phyloP scores from a whole-genome alignment of 257 asterid species.

The Rhazya stricta region DNA sequence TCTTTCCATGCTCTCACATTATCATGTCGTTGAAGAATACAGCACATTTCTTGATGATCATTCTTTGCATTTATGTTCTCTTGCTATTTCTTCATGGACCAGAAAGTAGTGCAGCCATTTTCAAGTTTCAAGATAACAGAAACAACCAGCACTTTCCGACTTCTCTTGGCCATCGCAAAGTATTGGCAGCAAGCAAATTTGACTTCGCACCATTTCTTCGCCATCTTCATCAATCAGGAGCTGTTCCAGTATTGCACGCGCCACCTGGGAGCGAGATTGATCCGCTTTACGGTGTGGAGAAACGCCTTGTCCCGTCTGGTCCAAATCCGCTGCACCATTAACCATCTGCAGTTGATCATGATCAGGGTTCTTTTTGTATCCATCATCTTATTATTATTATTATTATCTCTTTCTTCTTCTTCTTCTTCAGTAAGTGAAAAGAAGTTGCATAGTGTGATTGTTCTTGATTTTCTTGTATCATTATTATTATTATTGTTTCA shows the following conservation, averaged over 20 bases:
- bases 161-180: slow-evolving; percentile 31
- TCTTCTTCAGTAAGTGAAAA: slow-evolving; percentile 7
- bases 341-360: background rate
- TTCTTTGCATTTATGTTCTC: slow-evolving; percentile 17
- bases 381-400: background rate
- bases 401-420: background rate
- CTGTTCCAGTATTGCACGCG: slow-evolving; percentile 17
- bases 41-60: slow-evolving; percentile 9
- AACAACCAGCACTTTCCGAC: background rate
- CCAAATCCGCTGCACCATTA: slow-evolving; percentile 92
- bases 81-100: slow-evolving; percentile 11
- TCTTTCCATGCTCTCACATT: slow-evolving; percentile 19
- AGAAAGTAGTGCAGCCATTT: background rate
- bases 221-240: slow-evolving; percentile 17
- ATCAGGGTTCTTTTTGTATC: background rate
- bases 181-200: slow-evolving; percentile 31
- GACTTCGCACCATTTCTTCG: slow-evolving; percentile 52
- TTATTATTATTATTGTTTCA: background rate
- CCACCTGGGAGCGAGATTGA: slow-evolving; percentile 38
- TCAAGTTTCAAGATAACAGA: background rate
- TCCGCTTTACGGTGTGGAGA: slow-evolving; percentile 62
- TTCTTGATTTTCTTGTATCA: slow-evolving; percentile 6
- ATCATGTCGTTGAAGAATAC: slow-evolving; percentile 20
- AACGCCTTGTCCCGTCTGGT: slow-evolving; percentile 77
- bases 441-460: slow-evolving; percentile 5